Evolutionary conservation across 148 eudicot species (phyloP).

Genomic region (Polygonum maritimum): DNA sequence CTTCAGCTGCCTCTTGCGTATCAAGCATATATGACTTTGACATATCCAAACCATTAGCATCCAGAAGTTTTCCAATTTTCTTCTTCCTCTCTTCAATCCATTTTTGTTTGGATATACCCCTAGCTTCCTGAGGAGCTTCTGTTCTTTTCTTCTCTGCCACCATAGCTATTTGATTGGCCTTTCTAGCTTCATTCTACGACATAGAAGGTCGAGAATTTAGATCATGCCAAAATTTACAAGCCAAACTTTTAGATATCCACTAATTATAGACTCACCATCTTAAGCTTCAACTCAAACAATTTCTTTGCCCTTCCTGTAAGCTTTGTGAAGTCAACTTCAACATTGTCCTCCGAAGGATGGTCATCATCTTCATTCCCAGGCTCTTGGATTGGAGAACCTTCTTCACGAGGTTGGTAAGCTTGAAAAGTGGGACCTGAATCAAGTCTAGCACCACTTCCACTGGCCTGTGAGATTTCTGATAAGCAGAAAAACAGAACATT

Average conservation of each 20-base stretch:
- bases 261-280: slow-evolving; percentile 43
- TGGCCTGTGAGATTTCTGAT: slow-evolving; percentile 23
- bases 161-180: slow-evolving; percentile 82
- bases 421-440: slow-evolving; percentile 23
- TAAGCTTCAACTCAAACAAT: slow-evolving; percentile 74
- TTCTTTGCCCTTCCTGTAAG: slow-evolving; percentile 80
- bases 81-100: slow-evolving; percentile 99
- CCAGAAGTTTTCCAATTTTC: slow-evolving; percentile 78
- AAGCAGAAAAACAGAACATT: neutral
- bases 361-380: slow-evolving; percentile 31
- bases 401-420: slow-evolving; percentile 28
- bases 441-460: slow-evolving; percentile 14
- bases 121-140: slow-evolving; percentile 72
- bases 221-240: neutral
- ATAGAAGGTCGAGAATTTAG: neutral
- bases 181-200: slow-evolving; percentile 73
- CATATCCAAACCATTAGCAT: slow-evolving; percentile 93
- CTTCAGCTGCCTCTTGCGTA: slow-evolving; percentile 81
- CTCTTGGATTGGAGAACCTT: slow-evolving; percentile 24
- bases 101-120: slow-evolving; percentile 93
- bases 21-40: slow-evolving; percentile 86
- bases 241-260: neutral
- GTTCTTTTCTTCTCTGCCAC: slow-evolving; percentile 68
- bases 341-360: slow-evolving; percentile 22
- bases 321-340: slow-evolving; percentile 31